Evolutionary conservation across 129 eudicot species (phyloP).

Genomic region (Tagetes patula): DNA sequence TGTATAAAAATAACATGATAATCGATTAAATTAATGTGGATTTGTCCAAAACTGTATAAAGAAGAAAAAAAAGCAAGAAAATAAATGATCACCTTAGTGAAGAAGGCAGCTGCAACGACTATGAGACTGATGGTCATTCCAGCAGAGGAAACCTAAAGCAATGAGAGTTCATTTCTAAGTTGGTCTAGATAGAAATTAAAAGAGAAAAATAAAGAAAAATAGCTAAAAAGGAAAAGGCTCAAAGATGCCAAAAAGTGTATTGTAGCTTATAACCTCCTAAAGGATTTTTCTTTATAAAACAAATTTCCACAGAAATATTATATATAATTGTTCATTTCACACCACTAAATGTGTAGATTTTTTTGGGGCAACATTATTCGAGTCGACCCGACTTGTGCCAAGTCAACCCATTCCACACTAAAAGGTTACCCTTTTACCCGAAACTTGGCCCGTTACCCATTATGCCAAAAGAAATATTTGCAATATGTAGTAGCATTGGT

Average conservation of each 20-base stretch:
- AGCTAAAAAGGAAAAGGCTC: background rate
- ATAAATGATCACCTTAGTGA: slow-evolving; percentile 53
- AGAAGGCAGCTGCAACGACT: slow-evolving; percentile 70
- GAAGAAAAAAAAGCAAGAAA: background rate
- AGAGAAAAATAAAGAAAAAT: background rate
- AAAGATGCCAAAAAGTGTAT: background rate
- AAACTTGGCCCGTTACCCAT: slow-evolving; percentile 12
- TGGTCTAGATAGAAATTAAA: background rate
- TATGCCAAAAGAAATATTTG: slow-evolving; percentile 1
- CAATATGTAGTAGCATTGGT: slow-evolving; percentile 13
- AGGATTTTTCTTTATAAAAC: background rate
- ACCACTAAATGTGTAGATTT: background rate
- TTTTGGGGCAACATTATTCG: background rate
- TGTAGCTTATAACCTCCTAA: background rate
- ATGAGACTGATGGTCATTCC: slow-evolving; percentile 90
- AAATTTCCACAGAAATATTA: background rate
- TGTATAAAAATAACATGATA: background rate
- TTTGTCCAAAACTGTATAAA: background rate
- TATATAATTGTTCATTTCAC: background rate
- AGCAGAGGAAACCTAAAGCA: slow-evolving; percentile 64
- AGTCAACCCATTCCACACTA: background rate
- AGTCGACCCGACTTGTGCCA: background rate
- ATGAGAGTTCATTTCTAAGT: background rate
- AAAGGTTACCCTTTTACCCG: slow-evolving; percentile 1
- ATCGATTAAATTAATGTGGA: background rate